phyloP scores from a whole-genome alignment of 306 rosid genomes.

The Canavalia gladiata region DNA sequence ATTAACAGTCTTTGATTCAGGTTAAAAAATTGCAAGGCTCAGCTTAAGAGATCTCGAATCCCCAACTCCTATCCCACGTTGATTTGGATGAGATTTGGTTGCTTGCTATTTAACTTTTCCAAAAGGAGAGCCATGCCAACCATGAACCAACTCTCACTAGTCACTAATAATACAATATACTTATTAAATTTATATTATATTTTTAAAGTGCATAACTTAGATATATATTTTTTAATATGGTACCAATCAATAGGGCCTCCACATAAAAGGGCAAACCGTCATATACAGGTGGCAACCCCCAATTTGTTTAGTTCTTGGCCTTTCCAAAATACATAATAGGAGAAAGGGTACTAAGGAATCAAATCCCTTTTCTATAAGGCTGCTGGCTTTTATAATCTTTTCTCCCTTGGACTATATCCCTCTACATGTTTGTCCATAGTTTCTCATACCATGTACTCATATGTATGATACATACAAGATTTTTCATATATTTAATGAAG shows the following conservation, averaged over 20 bases:
- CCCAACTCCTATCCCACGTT: constrained; percentile 67
- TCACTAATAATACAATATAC: constrained; percentile 7
- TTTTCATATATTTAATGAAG: constrained; percentile 37
- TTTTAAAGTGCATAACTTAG: constrained; percentile 27
- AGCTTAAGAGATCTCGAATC: constrained; percentile 69
- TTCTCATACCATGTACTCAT: constrained; percentile 51
- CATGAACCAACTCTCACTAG: constrained; percentile 61
- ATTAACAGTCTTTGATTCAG: constrained; percentile 49
- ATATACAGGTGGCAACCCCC: constrained; percentile 52
- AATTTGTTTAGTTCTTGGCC: constrained; percentile 47
- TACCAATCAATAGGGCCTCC: constrained; percentile 48
- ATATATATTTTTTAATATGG: constrained; percentile 16
- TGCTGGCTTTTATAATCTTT: constrained; percentile 55
- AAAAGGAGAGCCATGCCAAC: constrained; percentile 80
- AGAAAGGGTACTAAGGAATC: constrained; percentile 61
- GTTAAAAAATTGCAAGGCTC: constrained; percentile 56
- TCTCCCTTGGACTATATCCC: constrained; percentile 54
- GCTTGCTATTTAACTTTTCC: constrained; percentile 67
- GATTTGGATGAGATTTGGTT: constrained; percentile 76
- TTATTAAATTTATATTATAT: constrained; percentile 16
- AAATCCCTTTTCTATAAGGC: constrained; percentile 55
- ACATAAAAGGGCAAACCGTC: constrained; percentile 38
- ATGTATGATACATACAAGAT: constrained; percentile 35
- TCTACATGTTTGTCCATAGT: constrained; percentile 45
- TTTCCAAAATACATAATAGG: constrained; percentile 36